Evolutionary conservation across 306 rosid genomes (phyloP), one percentile per base, ranked within the genome.

Genomic region (Corylus avellana): DNA sequence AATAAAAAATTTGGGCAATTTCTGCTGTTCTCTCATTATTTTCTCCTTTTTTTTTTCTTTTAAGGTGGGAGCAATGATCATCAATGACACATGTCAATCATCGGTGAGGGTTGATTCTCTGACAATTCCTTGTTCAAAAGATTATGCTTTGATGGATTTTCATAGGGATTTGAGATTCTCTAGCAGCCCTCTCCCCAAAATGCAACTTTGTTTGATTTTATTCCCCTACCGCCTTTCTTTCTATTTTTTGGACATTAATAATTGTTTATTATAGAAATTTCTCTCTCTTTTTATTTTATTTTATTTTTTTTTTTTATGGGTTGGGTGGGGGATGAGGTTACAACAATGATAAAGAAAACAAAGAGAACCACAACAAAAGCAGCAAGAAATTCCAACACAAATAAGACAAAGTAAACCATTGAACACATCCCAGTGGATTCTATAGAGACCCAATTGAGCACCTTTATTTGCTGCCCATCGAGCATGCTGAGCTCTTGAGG

Each of bases 141-240:
- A 73, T 72, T 80, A 39, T 82, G 76, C 84, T 72, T 79, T 78
- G 77, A 53, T 62, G 71, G 84, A 39, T 56, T 78, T 80, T 74
- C 73, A 70, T 78, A 20, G 82, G 79, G 88, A 76, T 82, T 73
- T 9, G 76, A 80, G 80, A 84, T 75, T 84, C 84, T 76, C 39
- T 42, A 79, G 12, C 61, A 47, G 51, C 46, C 39, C 29, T 27
- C 70, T 78, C 71, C 80, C 44, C 70, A 78, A 53, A 72, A 67
- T 83, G 61, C 57, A 51, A 57, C 82, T 73, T 78, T 70, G 73
- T 22, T 49, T 27, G 18, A 2, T 76, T 42, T 57, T 70, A 50
- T 64, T 72, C 76, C 42, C 46, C 72, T 25, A 17, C 20, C 72
- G 25, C 9, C 64, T 12, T 17, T 69, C 25, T 58, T 58, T n/a